Base-by-base conservation (phyloP, 805 yeast genomes). In the Wickerhamia fluorescens region DNA sequence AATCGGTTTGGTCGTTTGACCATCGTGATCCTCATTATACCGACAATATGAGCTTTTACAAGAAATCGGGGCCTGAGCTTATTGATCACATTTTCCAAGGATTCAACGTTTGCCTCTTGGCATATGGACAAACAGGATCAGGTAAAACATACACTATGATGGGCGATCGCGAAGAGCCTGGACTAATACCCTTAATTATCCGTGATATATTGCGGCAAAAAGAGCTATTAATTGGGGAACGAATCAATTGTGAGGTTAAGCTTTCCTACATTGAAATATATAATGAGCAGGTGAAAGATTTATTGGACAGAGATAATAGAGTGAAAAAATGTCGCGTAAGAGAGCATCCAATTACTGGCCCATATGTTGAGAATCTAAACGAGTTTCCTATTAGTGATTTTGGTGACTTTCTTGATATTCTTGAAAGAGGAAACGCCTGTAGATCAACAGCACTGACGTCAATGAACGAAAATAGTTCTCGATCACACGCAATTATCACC, bases 401-500 rank as follows among this genome's bases (percentile, higher is more conserved):
- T 18, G 56, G 53, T 0, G 78, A 77, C 16, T 74, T 82, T 20
- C 37, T 59, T 24, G 53, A 45, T 19, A 58, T 61, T 14, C 53
- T 85, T 37, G 44, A 40, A 2, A 42, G 48, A 21, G 95, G 94
- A 0, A 71, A 71, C 34, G 41, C 38, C 9, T 56, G 61, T 36
- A 59, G 94, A 30, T 72, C 81, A 2, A 78, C 85, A 0, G 94
- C 88, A 0, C 53, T 81, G 2, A 84, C 94, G 0, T 66, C 68
- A 25, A 73, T 79, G 78, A 84, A 84, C 52, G 77, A 74, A 27
- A 59, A 65, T 13, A 78, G 88, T 21, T 78, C 88, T 1, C 61
- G 95, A 37, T 81, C 92, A 1, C 95, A 84, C 47, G 89, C 94
- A 0, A 81, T 84, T 1, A 68, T 83, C 34, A 77, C 85, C 0